These are phyloP conservation scores for Keithomyces neogunnii DNA, from an alignment of 2,329 filamentous ascomycete species.

Conservation along the genomic window DNA sequence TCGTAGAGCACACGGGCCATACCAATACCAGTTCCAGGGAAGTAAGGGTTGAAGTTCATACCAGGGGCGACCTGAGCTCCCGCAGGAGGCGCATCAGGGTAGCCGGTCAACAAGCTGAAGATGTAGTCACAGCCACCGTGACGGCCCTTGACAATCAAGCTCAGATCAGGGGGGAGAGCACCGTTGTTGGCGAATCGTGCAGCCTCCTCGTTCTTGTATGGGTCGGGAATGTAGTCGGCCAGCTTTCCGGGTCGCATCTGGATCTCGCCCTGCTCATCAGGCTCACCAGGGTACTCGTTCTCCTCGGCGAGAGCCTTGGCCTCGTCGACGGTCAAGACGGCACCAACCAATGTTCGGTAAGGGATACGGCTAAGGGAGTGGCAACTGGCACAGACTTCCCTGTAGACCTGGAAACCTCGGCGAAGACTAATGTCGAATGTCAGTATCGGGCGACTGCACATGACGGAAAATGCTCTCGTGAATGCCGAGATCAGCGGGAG, in stretches of 20 bases:
- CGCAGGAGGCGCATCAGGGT: conserved; percentile 91
- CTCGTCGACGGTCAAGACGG: conserved; percentile 91
- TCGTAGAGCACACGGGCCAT: conserved; percentile 99
- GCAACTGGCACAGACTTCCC: conserved; percentile 95
- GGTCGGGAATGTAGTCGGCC: conserved; percentile 88
- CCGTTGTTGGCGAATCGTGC: conserved; percentile 97
- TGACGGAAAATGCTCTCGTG: conserved; percentile 14
- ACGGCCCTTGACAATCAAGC: conserved; percentile 92
- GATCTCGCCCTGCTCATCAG: conserved; percentile 95
- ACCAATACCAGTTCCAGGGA: conserved; percentile 96
- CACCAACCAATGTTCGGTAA: conserved; percentile 85
- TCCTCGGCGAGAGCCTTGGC: conserved; percentile 96
- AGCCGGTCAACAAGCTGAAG: conserved; percentile 92
- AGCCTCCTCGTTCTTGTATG: conserved; percentile 99
- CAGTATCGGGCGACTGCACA: not conserved
- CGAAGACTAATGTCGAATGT: conserved; percentile 59
- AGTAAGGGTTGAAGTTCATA: conserved; percentile 99
- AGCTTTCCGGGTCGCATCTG: conserved; percentile 98
- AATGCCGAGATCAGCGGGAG: not conserved
- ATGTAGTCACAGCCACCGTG: conserved; percentile 99
- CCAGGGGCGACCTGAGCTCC: conserved; percentile 78
- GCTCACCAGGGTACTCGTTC: conserved; percentile 97
- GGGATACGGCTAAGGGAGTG: conserved; percentile 93
- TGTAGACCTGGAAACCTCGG: conserved; percentile 99
- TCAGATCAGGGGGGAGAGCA: conserved; percentile 94